Conservation (phyloP, 768 basidiomycete genomes). For the Sporobolomyces pararoseus region DNA sequence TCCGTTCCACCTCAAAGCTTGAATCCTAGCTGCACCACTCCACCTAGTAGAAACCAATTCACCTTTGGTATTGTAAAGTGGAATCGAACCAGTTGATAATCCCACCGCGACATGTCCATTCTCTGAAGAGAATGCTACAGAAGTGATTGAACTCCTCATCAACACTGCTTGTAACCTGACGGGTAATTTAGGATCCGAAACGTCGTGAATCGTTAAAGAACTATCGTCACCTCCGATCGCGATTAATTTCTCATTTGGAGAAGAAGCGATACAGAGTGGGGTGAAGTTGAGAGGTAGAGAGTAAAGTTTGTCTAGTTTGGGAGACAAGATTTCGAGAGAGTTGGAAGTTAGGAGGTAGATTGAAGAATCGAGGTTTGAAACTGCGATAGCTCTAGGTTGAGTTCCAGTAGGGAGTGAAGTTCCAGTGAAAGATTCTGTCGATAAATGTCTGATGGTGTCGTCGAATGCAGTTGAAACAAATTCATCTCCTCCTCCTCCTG, state of each 20-base stretch:
- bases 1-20: constrained; percentile 20
- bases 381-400: constrained; percentile 28
- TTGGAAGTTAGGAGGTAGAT: constrained; percentile 53
- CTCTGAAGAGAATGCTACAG: constrained; percentile 70
- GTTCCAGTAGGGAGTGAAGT: constrained; percentile 18
- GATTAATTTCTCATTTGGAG: constrained; percentile 12
- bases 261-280: constrained; percentile 53
- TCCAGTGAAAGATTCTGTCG: neutral
- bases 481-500: too few relatives aligned
- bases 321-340: constrained; percentile 32
- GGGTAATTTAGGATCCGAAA: constrained; percentile 69
- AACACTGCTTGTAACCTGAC: constrained; percentile 61
- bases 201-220: constrained; percentile 69
- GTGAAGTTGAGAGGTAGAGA: constrained; percentile 13
- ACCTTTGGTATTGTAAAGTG: constrained; percentile 22
- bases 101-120: constrained; percentile 66
- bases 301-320: constrained; percentile 58
- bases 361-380: neutral
- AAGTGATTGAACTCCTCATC: constrained; percentile 62
- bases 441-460: constrained; percentile 31
- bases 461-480: constrained; percentile 25
- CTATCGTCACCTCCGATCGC: constrained; percentile 56
- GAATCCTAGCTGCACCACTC: constrained; percentile 16
- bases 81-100: constrained; percentile 32
- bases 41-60: constrained; percentile 17